Percentiles rank a stretch among this genome's conserved stretches.
Evolutionary conservation across 176 grass and related monocot species (phyloP).

Genomic region (Dendrocalamus sinicus): DNA sequence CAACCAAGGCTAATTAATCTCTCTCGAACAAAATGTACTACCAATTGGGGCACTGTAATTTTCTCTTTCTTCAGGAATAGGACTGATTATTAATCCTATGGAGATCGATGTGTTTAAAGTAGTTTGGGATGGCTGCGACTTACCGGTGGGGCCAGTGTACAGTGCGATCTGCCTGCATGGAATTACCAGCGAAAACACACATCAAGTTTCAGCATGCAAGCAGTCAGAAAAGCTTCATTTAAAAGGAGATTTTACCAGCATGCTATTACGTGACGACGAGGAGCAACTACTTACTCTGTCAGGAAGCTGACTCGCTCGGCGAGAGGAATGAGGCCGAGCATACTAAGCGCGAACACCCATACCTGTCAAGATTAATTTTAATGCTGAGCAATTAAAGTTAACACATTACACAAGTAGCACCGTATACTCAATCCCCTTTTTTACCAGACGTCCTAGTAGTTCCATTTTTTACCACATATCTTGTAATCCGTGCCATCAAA

Average conservation of each 20-base stretch:
- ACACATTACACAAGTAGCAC: background rate
- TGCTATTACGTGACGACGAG: background rate
- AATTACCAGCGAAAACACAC: background rate
- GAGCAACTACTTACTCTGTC: slow-evolving; percentile 68
- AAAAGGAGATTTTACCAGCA: background rate
- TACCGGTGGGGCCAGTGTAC: slow-evolving; percentile 89
- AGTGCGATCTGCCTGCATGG: slow-evolving; percentile 71
- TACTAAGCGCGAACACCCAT: slow-evolving; percentile 78
- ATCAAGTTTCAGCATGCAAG: background rate
- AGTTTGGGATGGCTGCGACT: slow-evolving; percentile 6
- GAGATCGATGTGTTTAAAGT: background rate
- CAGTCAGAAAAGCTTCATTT: background rate
- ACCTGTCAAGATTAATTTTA: slow-evolving; percentile 51
- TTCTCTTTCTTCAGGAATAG: too few relatives aligned
- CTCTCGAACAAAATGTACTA: background rate
- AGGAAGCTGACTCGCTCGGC: slow-evolving; percentile 97
- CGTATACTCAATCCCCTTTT: too few relatives aligned
- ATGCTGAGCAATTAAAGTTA: background rate
- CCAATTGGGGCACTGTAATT: background rate
- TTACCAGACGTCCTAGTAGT: too few relatives aligned
- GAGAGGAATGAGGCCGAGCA: slow-evolving; percentile 81
- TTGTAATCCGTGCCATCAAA: too few relatives aligned
- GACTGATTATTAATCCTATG: background rate
- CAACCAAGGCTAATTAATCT: background rate
- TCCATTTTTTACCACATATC: too few relatives aligned